These are phyloP conservation scores for Dichotomocladium elegans DNA, from an alignment of 371 early-diverging fungal genomes.

Conservation along the genomic window DNA sequence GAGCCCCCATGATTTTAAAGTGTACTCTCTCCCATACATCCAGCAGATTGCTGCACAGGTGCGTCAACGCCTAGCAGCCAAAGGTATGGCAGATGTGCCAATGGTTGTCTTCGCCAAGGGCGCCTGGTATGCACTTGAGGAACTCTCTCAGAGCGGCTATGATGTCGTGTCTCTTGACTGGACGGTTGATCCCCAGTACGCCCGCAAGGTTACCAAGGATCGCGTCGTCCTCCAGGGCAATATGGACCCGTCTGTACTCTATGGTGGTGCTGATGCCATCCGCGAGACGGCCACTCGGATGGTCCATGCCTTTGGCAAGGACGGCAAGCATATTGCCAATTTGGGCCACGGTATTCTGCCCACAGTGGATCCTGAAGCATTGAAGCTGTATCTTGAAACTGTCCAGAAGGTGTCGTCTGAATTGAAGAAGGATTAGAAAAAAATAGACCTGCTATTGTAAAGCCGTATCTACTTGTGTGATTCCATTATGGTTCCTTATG, in stretches of 20 bases:
- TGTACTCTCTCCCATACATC: slow-evolving; percentile 87
- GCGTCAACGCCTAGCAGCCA: slow-evolving; percentile 47
- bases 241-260: slow-evolving; percentile 87
- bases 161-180: slow-evolving; percentile 90
- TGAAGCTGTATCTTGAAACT: slow-evolving; percentile 68
- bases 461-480: too few species aligned
- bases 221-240: slow-evolving; percentile 91
- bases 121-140: slow-evolving; percentile 80
- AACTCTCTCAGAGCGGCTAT: slow-evolving; percentile 67
- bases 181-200: slow-evolving; percentile 79
- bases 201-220: slow-evolving; percentile 55
- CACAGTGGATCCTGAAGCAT: slow-evolving; percentile 68
- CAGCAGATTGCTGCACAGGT: slow-evolving; percentile 75
- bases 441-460: not conserved
- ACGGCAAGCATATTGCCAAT: slow-evolving; percentile 83
- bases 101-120: slow-evolving; percentile 92
- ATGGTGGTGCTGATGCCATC: slow-evolving; percentile 74
- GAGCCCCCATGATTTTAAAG: slow-evolving; percentile 74
- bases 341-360: slow-evolving; percentile 95
- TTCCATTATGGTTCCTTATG: too few species aligned
- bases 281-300: slow-evolving; percentile 70
- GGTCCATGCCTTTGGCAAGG: slow-evolving; percentile 79
- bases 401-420: slow-evolving; percentile 55
- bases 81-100: slow-evolving; percentile 62
- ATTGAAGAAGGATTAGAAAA: slow-evolving; percentile 22